phyloP scores from a whole-genome alignment of 495 filamentous ascomycete species.

The Tuber calosporum region DNA sequence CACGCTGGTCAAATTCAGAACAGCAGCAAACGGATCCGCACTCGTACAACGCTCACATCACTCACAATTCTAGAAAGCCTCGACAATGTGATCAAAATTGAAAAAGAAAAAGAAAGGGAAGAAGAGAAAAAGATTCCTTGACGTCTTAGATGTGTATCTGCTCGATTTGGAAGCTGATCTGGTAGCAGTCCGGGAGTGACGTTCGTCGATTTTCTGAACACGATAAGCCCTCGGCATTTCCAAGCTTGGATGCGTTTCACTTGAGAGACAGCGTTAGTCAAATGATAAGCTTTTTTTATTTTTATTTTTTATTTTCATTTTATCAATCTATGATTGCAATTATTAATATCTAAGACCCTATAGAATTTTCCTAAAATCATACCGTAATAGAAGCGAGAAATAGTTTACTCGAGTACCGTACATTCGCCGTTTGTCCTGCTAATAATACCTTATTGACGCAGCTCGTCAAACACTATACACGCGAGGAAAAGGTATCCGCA shows the following conservation, averaged over 20 bases:
- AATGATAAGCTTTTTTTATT: too few species aligned
- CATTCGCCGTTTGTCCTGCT: neutral
- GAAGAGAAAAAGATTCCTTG: neutral
- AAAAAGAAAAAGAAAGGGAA: neutral
- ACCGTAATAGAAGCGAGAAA: neutral
- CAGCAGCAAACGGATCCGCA: neutral
- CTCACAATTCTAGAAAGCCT: neutral
- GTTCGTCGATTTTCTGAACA: neutral
- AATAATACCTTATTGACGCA: neutral
- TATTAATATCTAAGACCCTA: neutral
- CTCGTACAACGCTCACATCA: neutral
- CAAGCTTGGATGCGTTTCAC: neutral
- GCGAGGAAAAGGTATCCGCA: neutral
- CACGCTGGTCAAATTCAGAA: neutral
- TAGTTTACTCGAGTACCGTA: too few species aligned
- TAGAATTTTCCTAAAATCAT: neutral
- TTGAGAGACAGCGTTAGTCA: neutral
- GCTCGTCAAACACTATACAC: neutral
- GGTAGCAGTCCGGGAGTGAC: neutral
- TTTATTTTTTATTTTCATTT: neutral
- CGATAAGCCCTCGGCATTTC: neutral
- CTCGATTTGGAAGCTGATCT: neutral
- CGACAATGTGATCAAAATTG: neutral
- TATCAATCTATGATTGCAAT: neutral
- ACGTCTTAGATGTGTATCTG: neutral